phyloP scores from a whole-genome alignment of 2,329 filamentous ascomycete species.

The Leptographium wingfieldii region DNA sequence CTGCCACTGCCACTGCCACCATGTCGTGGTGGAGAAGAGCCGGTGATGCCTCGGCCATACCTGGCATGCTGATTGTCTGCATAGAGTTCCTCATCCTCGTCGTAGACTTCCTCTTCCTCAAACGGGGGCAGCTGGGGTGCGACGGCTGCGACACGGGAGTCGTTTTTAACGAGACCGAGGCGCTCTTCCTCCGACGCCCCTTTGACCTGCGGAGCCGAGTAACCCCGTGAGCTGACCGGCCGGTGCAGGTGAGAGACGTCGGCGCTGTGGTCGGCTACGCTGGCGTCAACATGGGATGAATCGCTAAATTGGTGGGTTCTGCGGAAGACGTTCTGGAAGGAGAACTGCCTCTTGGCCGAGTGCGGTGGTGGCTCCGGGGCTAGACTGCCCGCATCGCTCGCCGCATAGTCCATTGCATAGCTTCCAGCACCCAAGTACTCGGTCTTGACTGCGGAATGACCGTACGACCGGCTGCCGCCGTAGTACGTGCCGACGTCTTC shows the following conservation, averaged over 20 bases:
- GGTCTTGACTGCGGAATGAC: slow-evolving; percentile 31
- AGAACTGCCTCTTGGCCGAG: slow-evolving; percentile 65
- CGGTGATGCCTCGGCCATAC: slow-evolving; percentile 31
- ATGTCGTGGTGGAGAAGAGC: slow-evolving; percentile 15
- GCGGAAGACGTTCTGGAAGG: slow-evolving; percentile 76
- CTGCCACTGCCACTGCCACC: not conserved
- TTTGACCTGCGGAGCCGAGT: slow-evolving; percentile 29
- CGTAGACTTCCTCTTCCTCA: slow-evolving; percentile 14
- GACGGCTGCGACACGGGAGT: slow-evolving; percentile 22
- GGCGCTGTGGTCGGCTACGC: slow-evolving; percentile 12
- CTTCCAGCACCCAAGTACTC: slow-evolving; percentile 32
- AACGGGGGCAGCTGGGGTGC: slow-evolving; percentile 22
- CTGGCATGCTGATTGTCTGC: slow-evolving; percentile 19
- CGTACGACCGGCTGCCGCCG: slow-evolving; percentile 33
- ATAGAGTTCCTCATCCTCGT: slow-evolving; percentile 9
- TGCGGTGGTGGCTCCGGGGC: slow-evolving; percentile 52
- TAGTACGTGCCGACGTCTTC: slow-evolving; percentile 23
- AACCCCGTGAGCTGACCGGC: slow-evolving; percentile 19
- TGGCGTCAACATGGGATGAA: slow-evolving; percentile 8
- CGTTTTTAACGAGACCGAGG: slow-evolving; percentile 69
- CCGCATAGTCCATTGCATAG: slow-evolving; percentile 19
- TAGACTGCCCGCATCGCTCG: slow-evolving; percentile 26
- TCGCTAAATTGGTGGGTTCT: slow-evolving; percentile 32
- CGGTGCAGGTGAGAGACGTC: slow-evolving; percentile 8
- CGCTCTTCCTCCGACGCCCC: slow-evolving; percentile 69